Percentiles rank a stretch among this genome's conserved stretches.
phyloP scores from a whole-genome alignment of 1,284 basidiomycete genomes.

The Leccinum colubrinum region DNA sequence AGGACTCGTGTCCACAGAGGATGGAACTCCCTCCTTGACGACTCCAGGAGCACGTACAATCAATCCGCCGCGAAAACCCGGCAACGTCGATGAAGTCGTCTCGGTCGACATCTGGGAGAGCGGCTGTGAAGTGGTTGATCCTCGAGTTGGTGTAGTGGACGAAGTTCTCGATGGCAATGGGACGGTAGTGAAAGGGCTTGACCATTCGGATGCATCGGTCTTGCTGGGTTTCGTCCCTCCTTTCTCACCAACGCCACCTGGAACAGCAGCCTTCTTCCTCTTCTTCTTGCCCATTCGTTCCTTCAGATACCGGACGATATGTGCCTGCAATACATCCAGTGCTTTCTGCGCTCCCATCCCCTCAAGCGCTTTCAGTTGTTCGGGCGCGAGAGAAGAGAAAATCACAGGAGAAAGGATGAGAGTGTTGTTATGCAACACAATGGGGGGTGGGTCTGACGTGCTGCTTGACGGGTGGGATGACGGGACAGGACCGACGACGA shows the following conservation, averaged over 20 bases:
- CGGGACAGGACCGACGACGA: constrained; percentile 59
- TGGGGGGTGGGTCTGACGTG: constrained; percentile 57
- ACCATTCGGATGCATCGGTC: constrained; percentile 13
- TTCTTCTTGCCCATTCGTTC: constrained; percentile 55
- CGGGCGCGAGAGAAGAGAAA: constrained; percentile 74
- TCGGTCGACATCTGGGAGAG: background rate
- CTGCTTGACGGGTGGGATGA: constrained; percentile 39
- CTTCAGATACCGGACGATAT: constrained; percentile 85
- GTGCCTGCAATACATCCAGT: constrained; percentile 77
- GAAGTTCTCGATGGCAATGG: constrained; percentile 34
- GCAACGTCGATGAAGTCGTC: background rate
- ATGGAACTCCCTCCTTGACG: constrained; percentile 20
- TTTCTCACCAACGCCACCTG: constrained; percentile 9
- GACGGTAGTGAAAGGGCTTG: constrained; percentile 39
- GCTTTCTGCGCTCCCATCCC: constrained; percentile 82
- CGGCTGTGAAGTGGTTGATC: background rate
- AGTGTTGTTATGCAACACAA: constrained; percentile 83
- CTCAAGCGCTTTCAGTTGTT: constrained; percentile 76
- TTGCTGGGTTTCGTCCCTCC: constrained; percentile 9
- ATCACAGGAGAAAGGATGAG: constrained; percentile 84
- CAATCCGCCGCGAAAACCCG: constrained; percentile 13
- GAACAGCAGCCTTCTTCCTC: constrained; percentile 25
- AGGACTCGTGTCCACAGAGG: constrained; percentile 14
- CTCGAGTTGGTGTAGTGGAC: constrained; percentile 9
- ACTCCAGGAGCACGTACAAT: constrained; percentile 5